Percentiles rank a stretch among this genome's conserved stretches.
These are phyloP conservation scores for Aciculosporium take DNA, from an alignment of 2,329 filamentous ascomycete genomes.

Conservation along the genomic window DNA sequence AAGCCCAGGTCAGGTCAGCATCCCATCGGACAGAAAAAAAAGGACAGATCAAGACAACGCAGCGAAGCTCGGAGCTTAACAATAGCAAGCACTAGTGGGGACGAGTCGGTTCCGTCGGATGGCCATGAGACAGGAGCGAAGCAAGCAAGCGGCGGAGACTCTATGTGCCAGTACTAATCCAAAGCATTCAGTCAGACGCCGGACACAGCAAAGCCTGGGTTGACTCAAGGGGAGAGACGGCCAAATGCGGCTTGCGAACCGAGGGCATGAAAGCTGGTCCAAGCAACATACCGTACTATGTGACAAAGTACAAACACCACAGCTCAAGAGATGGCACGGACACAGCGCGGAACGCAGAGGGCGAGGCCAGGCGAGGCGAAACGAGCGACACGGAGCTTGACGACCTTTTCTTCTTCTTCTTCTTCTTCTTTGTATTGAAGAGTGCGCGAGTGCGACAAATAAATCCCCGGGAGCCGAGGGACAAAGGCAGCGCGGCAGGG, in stretches of 20 bases:
- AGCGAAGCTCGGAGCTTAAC: neutral
- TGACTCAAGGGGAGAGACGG: neutral
- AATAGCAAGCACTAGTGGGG: conserved; percentile 4
- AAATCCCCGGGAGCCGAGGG: neutral
- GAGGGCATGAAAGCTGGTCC: conserved; percentile 1
- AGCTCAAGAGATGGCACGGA: conserved; percentile 4
- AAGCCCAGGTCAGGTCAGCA: neutral
- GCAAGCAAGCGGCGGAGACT: neutral
- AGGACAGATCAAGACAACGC: neutral
- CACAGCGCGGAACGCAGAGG: neutral
- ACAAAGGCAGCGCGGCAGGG: neutral
- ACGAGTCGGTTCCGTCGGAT: conserved; percentile 6
- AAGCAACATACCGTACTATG: neutral
- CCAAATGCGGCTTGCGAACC: neutral
- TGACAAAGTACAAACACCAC: conserved; percentile 3
- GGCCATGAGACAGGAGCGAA: conserved; percentile 3
- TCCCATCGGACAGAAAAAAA: neutral
- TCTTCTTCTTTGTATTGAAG: neutral
- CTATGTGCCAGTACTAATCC: neutral
- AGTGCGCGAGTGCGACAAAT: conserved; percentile 1
- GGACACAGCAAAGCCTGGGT: neutral
- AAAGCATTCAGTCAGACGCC: neutral
- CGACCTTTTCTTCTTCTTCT: neutral
- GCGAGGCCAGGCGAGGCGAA: neutral
- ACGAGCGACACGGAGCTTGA: neutral